Percentiles rank a stretch among this genome's conserved stretches.
These are phyloP conservation scores for Plenodomus biglobosus DNA, from an alignment of 2,329 filamentous ascomycete species.

Conservation along the genomic window DNA sequence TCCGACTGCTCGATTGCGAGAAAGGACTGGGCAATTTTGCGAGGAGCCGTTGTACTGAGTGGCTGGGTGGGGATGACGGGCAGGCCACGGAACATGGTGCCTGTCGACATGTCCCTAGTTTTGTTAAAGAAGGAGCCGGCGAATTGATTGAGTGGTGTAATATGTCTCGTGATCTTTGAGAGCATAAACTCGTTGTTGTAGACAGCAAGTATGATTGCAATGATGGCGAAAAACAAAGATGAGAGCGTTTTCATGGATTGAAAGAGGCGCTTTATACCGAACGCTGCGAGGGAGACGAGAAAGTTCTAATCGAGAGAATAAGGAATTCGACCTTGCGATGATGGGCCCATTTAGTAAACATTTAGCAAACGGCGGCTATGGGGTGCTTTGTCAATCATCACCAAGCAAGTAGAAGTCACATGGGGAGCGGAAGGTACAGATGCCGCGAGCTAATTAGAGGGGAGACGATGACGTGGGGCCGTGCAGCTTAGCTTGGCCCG, in stretches of 20 bases:
- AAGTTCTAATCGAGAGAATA: slow-evolving; percentile 28
- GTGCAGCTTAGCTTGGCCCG: slow-evolving; percentile 3
- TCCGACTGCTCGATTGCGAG: slow-evolving; percentile 83
- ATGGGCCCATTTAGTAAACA: slow-evolving; percentile 29
- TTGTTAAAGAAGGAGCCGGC: slow-evolving; percentile 23
- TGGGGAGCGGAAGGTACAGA: slow-evolving; percentile 2
- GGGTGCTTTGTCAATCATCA: slow-evolving; percentile 24
- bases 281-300: slow-evolving; percentile 26
- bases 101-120: slow-evolving; percentile 34
- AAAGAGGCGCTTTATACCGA: slow-evolving; percentile 39
- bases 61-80: slow-evolving; percentile 50
- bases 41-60: slow-evolving; percentile 52
- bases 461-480: neutral
- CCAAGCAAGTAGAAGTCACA: slow-evolving; percentile 17
- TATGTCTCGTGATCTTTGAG: slow-evolving; percentile 38
- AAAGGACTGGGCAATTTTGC: slow-evolving; percentile 81
- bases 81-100: slow-evolving; percentile 49
- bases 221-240: slow-evolving; percentile 48
- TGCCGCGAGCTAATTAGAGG: slow-evolving; percentile 8
- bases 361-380: slow-evolving; percentile 31
- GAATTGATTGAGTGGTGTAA: slow-evolving; percentile 25
- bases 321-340: slow-evolving; percentile 19
- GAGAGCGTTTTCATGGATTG: slow-evolving; percentile 44
- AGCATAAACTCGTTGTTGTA: slow-evolving; percentile 48
- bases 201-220: slow-evolving; percentile 45